phyloP scores from a whole-genome alignment of 1,139 yeast genomes.

The Komagataea norvegica region DNA sequence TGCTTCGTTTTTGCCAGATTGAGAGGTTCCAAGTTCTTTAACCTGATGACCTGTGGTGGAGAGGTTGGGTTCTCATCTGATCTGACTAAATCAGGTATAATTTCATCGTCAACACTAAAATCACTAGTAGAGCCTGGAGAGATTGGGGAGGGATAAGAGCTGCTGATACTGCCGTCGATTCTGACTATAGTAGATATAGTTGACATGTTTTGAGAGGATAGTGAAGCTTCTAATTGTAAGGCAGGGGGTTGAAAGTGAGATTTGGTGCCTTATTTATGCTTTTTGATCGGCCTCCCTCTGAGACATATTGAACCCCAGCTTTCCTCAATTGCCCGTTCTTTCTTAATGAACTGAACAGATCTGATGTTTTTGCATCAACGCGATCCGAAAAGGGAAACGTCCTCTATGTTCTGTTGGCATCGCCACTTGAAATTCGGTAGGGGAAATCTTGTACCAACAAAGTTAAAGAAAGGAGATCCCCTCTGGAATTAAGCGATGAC shows the following conservation, averaged over 20 bases:
- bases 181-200: slow-evolving; percentile 1
- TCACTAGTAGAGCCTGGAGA: slow-evolving; percentile 6
- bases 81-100: too few relatives aligned
- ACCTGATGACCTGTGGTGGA: slow-evolving; percentile 23
- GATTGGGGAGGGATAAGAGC: slow-evolving; percentile 1
- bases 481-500: too few relatives aligned
- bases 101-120: slow-evolving; percentile 2
- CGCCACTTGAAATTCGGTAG: too few relatives aligned
- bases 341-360: neutral
- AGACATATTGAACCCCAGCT: neutral
- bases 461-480: too few relatives aligned
- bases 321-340: neutral
- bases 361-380: slow-evolving; percentile 10
- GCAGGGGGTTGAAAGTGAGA: neutral
- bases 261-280: neutral
- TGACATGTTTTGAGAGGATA: too few relatives aligned
- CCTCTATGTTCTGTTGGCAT: neutral
- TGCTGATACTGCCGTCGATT: slow-evolving; percentile 5
- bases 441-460: too few relatives aligned
- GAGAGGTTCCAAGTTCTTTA: slow-evolving; percentile 21
- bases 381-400: slow-evolving; percentile 2
- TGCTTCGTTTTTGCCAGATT: slow-evolving; percentile 28
- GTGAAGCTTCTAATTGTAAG: too few relatives aligned
- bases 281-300: neutral
- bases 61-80: neutral